Conservation (phyloP, 495 filamentous ascomycete genomes). For the Trichocladium uniseriatum region DNA sequence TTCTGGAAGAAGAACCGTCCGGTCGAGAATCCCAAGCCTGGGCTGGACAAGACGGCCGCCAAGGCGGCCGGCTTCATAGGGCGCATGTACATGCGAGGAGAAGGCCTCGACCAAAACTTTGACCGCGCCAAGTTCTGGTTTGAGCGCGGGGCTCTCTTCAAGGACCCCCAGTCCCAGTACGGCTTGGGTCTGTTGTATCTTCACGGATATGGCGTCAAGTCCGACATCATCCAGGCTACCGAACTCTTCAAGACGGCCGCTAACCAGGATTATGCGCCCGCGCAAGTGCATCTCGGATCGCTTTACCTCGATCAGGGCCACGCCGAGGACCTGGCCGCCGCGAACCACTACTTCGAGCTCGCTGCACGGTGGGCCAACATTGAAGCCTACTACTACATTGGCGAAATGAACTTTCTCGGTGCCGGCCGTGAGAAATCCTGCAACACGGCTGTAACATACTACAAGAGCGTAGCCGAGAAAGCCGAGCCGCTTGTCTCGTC, state of each 20-base stretch:
- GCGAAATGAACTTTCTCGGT: slow-evolving; percentile 76
- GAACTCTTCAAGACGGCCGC: slow-evolving; percentile 76
- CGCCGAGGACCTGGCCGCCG: slow-evolving; percentile 49
- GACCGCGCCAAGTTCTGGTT: slow-evolving; percentile 78
- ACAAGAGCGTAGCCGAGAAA: slow-evolving; percentile 90
- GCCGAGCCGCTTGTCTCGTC: slow-evolving; percentile 78
- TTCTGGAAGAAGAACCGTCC: slow-evolving; percentile 67
- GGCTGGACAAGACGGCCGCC: slow-evolving; percentile 71
- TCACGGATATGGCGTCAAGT: slow-evolving; percentile 67
- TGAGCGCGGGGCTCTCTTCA: slow-evolving; percentile 64
- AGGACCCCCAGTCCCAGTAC: slow-evolving; percentile 80
- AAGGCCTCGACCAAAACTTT: slow-evolving; percentile 75
- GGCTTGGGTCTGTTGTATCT: slow-evolving; percentile 80
- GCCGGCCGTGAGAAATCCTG: slow-evolving; percentile 76
- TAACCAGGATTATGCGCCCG: slow-evolving; percentile 72
- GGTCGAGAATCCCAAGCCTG: slow-evolving; percentile 38
- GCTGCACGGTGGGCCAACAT: slow-evolving; percentile 81
- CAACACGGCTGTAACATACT: slow-evolving; percentile 71
- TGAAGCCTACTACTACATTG: slow-evolving; percentile 92
- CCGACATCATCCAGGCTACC: slow-evolving; percentile 64
- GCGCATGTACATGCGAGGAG: slow-evolving; percentile 85
- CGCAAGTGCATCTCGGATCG: slow-evolving; percentile 73
- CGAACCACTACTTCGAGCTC: slow-evolving; percentile 84
- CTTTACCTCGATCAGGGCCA: slow-evolving; percentile 89
- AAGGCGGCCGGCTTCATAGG: slow-evolving; percentile 90